Base-by-base conservation (phyloP, 1,139 yeast genomes). In the Hansenula lynferdii region DNA sequence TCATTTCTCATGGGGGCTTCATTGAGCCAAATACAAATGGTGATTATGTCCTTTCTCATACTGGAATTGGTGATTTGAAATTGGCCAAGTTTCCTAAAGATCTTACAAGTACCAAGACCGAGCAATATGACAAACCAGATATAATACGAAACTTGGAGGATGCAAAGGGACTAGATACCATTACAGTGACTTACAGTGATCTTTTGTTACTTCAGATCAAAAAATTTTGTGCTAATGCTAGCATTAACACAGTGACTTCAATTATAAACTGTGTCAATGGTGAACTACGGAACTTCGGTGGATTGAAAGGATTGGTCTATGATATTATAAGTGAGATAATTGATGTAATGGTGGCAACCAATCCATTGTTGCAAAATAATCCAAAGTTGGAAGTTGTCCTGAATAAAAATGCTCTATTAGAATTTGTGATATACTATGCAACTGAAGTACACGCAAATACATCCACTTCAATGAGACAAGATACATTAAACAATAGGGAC, bases 391-490 rank as follows among this genome's bases (percentile, higher is more conserved):
- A 45, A 44, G 38, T 58, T 56, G 35, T 57, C 50, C 56, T 83
- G 31, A 62, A 70, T 42, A 61, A 64, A 1, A 65, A 67, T 3
- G 53, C 75, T 16, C 61, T 85, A 46, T 53, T 73, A 18, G 58
- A 66, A 1, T 48, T 50, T 22, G 58, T 69, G 3, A 83, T 82
- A 8, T 45, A 65, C 16, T 66, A 60, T 16, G 68, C 67, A 6
- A 60, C 70, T 5, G 72, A 75, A 11, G 64, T 77, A 28, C 60
- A 69, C 18, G 70, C 74, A 0, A 59, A 68, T 35, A 92, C 89
- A 60, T 77, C 83, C 37, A 79, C 94, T 9, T 85, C 96, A 2
- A 92, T 90, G 97, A 72, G 95, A 51, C 87, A 85, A 48, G 97
- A 90, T 53, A 70, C 84, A 2, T 58, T 75, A 34, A 66, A 71